phyloP scores from a whole-genome alignment of 805 yeast genomes.

The Diddensiella transvaalensis region DNA sequence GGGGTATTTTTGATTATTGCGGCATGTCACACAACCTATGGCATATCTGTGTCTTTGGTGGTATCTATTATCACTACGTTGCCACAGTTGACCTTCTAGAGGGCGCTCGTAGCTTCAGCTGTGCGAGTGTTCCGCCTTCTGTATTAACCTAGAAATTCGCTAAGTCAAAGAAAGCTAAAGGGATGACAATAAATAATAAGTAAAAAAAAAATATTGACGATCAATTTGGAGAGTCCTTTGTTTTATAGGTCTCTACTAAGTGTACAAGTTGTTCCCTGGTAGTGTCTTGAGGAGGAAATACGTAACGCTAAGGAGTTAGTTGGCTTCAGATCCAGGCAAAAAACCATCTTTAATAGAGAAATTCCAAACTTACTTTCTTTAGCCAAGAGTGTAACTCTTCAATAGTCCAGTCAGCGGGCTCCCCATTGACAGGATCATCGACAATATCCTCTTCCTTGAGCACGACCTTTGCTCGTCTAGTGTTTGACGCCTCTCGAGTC shows the following conservation, averaged over 20 bases:
- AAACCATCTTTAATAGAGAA: background rate
- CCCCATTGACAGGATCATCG: conserved; percentile 15
- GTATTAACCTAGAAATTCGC: background rate
- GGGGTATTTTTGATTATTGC: conserved; percentile 36
- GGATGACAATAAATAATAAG: too few relatives aligned
- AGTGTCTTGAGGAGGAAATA: conserved; percentile 22
- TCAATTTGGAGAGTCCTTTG: background rate
- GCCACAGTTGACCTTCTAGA: conserved; percentile 72
- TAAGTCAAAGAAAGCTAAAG: background rate
- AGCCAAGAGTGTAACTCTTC: conserved; percentile 20
- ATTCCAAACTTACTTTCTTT: conserved; percentile 18
- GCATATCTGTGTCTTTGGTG: conserved; percentile 88
- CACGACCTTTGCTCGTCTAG: conserved; percentile 1
- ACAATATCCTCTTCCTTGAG: conserved; percentile 5
- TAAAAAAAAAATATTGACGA: too few relatives aligned
- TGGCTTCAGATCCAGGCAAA: background rate
- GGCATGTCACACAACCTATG: conserved; percentile 96
- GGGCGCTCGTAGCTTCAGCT: conserved; percentile 32
- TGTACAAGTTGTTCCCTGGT: conserved; percentile 18
- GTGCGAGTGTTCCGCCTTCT: conserved; percentile 4
- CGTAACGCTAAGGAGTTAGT: conserved; percentile 16
- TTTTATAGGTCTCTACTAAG: conserved; percentile 16
- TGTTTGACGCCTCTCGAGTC: background rate
- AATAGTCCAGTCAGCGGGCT: conserved; percentile 20
- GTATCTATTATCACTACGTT: conserved; percentile 83